Base-by-base conservation (phyloP, 441 rosid genomes). In the Bruguiera hainesii region DNA sequence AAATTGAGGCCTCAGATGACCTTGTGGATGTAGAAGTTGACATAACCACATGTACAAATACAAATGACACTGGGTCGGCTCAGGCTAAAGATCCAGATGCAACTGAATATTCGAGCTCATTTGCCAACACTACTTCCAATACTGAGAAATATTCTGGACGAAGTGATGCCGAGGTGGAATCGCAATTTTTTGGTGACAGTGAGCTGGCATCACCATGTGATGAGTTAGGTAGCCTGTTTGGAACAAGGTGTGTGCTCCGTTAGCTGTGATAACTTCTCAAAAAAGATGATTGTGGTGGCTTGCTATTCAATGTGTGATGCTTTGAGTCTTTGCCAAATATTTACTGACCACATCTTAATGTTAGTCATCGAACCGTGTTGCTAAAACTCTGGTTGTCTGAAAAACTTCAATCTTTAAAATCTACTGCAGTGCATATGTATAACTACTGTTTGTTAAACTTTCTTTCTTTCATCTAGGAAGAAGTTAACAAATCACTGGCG, bases 91-190 rank as follows among this genome's bases (percentile, higher is more conserved):
- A 91, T 39, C 94, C 94, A 25, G 84, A 95, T 76, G 98, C 88
- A 29, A 91, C 98, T 35, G 98, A 95, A 72, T 85, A 79, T 74
- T 91, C 98, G 69, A 91, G 98, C 81, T 94, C 99, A 56, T 95
- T 95, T 80, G 93, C 18, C 28, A 77, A 89, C 76, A 87, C 89
- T 56, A 57, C 66, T 35, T 86, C 96, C 18, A 88, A 83, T 26
- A 55, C 29, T 9, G 86, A 79, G 64, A 82, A 75, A 72, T 80
- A 74, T 63, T 77, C 84, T 30, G 96, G 82, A 60, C 60, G 82
- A 53, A 81, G 80, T 59, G 97, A 83, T 67, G 87, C 87, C 70
- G 98, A 90, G 74, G 97, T 88, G 2, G 96, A 91, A 70, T 88
- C 96, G 31, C 87, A 84, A 67, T 90, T 83, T 72, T 76, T 82